phyloP scores from a whole-genome alignment of 2,329 filamentous ascomycete genomes.

The Didymella segeticola region DNA sequence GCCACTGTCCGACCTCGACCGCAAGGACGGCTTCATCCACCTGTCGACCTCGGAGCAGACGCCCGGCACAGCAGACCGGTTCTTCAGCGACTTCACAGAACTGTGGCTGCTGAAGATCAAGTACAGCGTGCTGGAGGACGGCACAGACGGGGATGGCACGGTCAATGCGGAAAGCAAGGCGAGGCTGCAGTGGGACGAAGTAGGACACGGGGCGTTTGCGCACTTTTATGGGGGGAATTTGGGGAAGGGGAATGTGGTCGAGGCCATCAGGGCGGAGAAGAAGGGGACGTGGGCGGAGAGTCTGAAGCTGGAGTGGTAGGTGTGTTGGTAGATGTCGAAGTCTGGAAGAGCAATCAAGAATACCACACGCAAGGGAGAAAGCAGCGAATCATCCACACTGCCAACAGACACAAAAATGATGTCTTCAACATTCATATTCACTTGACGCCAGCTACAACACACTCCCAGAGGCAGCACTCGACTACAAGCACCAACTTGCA shows the following conservation, averaged over 20 bases:
- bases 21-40: slow-evolving; percentile 67
- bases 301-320: slow-evolving; percentile 43
- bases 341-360: too few species aligned
- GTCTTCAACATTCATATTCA: too few species aligned
- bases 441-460: too few species aligned
- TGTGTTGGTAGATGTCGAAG: too few species aligned
- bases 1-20: slow-evolving; percentile 66
- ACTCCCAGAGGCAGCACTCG: too few species aligned
- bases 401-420: too few species aligned
- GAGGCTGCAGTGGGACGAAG: slow-evolving; percentile 62
- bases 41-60: slow-evolving; percentile 63
- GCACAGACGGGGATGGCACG: slow-evolving; percentile 33
- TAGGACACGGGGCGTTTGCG: slow-evolving; percentile 58
- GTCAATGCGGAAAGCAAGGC: slow-evolving; percentile 34
- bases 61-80: slow-evolving; percentile 43
- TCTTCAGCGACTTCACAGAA: slow-evolving; percentile 41
- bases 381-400: too few species aligned
- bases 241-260: slow-evolving; percentile 60
- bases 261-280: slow-evolving; percentile 56
- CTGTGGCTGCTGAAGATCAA: slow-evolving; percentile 64
- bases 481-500: too few species aligned
- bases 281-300: slow-evolving; percentile 57
- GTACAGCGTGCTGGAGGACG: slow-evolving; percentile 51
- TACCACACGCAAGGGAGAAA: too few species aligned
- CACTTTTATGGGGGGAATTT: slow-evolving; percentile 66